Conservation (phyloP, 176 grass and related monocot species). For the Aegilops umbellulata region DNA sequence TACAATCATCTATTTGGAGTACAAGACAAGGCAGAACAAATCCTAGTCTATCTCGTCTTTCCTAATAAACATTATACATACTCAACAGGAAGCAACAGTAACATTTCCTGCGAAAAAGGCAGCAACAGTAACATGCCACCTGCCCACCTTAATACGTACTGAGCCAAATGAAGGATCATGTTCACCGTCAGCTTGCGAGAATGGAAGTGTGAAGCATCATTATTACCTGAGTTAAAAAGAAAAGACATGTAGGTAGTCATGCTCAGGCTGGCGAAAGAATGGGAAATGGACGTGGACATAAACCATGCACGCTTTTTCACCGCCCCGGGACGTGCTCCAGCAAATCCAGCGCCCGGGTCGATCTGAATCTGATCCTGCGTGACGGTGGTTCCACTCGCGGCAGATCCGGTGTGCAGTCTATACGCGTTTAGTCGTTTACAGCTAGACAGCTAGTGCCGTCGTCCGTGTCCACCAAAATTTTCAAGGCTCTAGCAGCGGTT, state of each 20-base stretch:
- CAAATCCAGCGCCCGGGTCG: not conserved
- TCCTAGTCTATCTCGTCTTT: no score
- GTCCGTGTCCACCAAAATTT: not conserved
- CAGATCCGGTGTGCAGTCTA: not conserved
- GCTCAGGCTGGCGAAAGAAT: not conserved
- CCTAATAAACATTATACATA: no score
- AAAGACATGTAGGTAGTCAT: not conserved
- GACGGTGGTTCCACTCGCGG: not conserved
- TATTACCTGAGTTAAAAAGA: not conserved
- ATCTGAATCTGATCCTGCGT: not conserved
- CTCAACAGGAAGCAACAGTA: slow-evolving; percentile 35
- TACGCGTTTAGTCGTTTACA: no score
- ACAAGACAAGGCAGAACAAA: no score
- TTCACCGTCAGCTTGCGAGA: not conserved
- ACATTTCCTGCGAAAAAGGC: not conserved
- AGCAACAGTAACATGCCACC: slow-evolving; percentile 35
- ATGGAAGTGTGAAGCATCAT: not conserved
- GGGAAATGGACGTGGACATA: not conserved
- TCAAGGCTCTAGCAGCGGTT: not conserved
- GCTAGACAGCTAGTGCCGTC: not conserved
- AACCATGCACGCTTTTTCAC: not conserved
- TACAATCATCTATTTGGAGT: no score
- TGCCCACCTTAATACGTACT: not conserved
- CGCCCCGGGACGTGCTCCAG: not conserved
- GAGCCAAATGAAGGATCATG: not conserved